Percentiles rank a stretch among this genome's conserved stretches.
These are phyloP conservation scores for Diaporthe sp. DNA, from an alignment of 2,329 filamentous ascomycete genomes.

Conservation along the genomic window DNA sequence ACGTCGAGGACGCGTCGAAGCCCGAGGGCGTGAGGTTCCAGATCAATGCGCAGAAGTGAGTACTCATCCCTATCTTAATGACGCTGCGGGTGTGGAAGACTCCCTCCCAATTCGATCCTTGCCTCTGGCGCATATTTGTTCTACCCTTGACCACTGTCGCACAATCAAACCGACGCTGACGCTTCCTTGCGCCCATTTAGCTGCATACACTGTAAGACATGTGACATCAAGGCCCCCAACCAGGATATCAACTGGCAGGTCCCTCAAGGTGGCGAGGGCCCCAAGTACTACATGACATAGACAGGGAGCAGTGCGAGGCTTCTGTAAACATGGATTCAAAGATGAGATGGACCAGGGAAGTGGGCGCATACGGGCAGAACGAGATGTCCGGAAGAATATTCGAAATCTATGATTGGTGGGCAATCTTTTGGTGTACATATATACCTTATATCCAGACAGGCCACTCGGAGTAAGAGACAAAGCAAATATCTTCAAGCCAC, in stretches of 20 bases:
- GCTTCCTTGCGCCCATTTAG: slow-evolving; percentile 61
- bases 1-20: slow-evolving; percentile 92
- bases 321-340: background rate
- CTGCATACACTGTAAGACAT: slow-evolving; percentile 99
- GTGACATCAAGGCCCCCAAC: slow-evolving; percentile 96
- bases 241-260: slow-evolving; percentile 99
- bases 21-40: slow-evolving; percentile 93
- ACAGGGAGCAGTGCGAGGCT: background rate
- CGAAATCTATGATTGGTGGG: background rate
- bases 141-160: background rate
- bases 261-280: slow-evolving; percentile 88
- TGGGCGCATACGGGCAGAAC: background rate
- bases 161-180: slow-evolving; percentile 42
- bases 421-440: background rate
- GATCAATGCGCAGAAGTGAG: slow-evolving; percentile 97
- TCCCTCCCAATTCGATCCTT: background rate
- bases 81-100: too few species aligned
- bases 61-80: slow-evolving; percentile 46
- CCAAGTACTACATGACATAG: slow-evolving; percentile 79
- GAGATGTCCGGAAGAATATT: background rate
- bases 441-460: background rate
- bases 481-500: background rate
- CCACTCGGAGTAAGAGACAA: background rate
- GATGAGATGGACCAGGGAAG: background rate
- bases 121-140: background rate